Evolutionary conservation across 2,329 filamentous ascomycete genomes (phyloP), one percentile per base, ranked within the genome.

Genomic region (Aspergillus chevalieri): DNA sequence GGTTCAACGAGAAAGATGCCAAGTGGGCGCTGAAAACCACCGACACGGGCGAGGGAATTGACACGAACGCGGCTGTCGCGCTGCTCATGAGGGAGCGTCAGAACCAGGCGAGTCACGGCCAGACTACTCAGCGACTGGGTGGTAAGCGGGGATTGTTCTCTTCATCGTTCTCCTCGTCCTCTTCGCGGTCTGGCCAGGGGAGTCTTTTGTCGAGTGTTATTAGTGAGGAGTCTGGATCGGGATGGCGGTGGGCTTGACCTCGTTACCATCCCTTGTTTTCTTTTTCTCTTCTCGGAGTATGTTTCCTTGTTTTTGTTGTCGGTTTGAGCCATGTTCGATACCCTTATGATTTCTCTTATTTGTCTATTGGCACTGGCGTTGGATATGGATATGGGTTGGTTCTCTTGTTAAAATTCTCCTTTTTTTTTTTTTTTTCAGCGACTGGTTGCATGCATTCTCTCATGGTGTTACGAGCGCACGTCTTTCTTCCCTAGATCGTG

Each of bases 21-120:
- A 75, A 77, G 50, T 74, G 77, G 57, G 82, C 82, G 15, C 65
- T 85, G 15, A 74, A 76, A 38, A 74, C 77, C 56, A 84, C 81
- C 4, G 82, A 84, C 61, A 75, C 74, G 12, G 82, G 81, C 0
- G 78, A 82, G 54, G 79, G 79, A 1, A 67, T 84, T 53, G 70
- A 82, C 49, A 71, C 80, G 8, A 74, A 82, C 56, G 73, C 76
- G 4, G 82, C 82, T 0, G 75, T 84, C 19, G 75, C 80, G 50
- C 59, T 82, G 49, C 65, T 85, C 53, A 21, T 41, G 7, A 19
- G 38, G 3, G 38, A 41, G 19, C n/a, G 38, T 10, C 15, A 41
- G 38, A 19, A 8, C 15, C 17, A 17, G 8, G 15, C 34, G 4
- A 30, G 10, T 30, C 9, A 30, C 26, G 26, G 10, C 26, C 9